These are phyloP conservation scores for grape (Vitis vinifera) DNA, from an alignment of 164 flowering plant species.

Conservation along the genomic window DNA sequence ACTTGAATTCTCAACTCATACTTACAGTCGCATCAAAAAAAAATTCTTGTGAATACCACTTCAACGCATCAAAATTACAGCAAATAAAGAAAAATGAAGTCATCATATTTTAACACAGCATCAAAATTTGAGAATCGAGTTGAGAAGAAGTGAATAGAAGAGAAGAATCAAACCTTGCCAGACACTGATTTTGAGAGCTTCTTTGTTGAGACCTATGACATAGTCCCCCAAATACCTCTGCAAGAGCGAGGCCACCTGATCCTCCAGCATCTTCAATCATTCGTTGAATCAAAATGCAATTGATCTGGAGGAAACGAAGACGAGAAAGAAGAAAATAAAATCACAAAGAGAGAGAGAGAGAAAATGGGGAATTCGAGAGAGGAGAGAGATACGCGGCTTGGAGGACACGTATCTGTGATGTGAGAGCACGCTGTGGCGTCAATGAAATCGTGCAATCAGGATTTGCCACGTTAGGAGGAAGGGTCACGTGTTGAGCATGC, in stretches of 20 bases:
- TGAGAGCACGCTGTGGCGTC: background rate
- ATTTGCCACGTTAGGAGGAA: too few species aligned
- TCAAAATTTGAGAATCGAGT: background rate
- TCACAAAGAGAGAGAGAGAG: background rate
- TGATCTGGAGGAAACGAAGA: conserved; percentile 2
- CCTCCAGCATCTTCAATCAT: conserved; percentile 79
- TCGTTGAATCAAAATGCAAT: background rate
- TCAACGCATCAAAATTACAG: background rate
- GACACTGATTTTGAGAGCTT: conserved; percentile 96
- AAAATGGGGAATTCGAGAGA: background rate
- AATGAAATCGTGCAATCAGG: too few species aligned
- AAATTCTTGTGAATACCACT: too few species aligned
- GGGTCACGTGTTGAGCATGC: too few species aligned
- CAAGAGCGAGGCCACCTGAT: conserved; percentile 85
- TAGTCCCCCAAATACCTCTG: conserved; percentile 94
- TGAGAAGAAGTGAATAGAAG: background rate
- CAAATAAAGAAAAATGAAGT: too few species aligned
- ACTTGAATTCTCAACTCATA: too few species aligned
- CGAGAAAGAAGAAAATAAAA: background rate
- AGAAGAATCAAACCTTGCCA: conserved; percentile 69
- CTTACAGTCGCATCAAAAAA: too few species aligned
- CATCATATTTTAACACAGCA: background rate
- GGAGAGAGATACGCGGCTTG: conserved; percentile 9
- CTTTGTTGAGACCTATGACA: conserved; percentile 82
- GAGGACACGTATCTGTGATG: background rate